These are phyloP conservation scores for Macadamia tetraphylla DNA, from an alignment of 164 flowering plant species.

Conservation along the genomic window DNA sequence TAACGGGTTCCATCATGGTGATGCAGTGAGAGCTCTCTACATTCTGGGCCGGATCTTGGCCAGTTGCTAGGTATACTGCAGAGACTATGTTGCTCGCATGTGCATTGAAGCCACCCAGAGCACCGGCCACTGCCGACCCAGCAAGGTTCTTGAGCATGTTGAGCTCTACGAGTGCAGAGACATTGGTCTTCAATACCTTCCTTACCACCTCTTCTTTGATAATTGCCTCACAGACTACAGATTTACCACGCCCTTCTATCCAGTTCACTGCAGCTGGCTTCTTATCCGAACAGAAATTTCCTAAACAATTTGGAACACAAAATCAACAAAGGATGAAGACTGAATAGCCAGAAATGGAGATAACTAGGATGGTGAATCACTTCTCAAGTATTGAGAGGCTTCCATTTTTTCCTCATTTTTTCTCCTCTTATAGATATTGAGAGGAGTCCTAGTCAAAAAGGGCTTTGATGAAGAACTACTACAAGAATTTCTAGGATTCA, in stretches of 20 bases:
- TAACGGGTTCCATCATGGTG: slow-evolving; percentile 86
- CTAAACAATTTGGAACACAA: slow-evolving; percentile 19
- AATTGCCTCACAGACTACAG: slow-evolving; percentile 77
- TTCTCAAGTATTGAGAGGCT: too few species aligned
- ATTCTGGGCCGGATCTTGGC: slow-evolving; percentile 91
- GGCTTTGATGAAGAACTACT: too few species aligned
- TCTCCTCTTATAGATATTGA: too few species aligned
- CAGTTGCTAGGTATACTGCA: slow-evolving; percentile 78
- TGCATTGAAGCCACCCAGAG: slow-evolving; percentile 66
- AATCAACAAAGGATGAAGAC: background rate
- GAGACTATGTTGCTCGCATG: slow-evolving; percentile 73
- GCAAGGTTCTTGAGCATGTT: slow-evolving; percentile 63
- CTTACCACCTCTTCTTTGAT: slow-evolving; percentile 72
- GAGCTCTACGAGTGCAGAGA: slow-evolving; percentile 65
- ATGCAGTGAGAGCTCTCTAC: slow-evolving; percentile 90
- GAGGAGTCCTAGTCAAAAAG: too few species aligned
- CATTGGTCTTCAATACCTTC: slow-evolving; percentile 70
- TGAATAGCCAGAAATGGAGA: too few species aligned
- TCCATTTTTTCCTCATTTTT: too few species aligned
- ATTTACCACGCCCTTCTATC: slow-evolving; percentile 91
- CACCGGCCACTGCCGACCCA: slow-evolving; percentile 65
- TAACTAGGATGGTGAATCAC: too few species aligned
- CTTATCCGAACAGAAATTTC: slow-evolving; percentile 81
- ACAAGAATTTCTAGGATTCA: too few species aligned
- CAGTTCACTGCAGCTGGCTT: slow-evolving; percentile 87